phyloP scores from a whole-genome alignment of 2,329 filamentous ascomycete genomes.

The Cytospora chrysosperma region DNA sequence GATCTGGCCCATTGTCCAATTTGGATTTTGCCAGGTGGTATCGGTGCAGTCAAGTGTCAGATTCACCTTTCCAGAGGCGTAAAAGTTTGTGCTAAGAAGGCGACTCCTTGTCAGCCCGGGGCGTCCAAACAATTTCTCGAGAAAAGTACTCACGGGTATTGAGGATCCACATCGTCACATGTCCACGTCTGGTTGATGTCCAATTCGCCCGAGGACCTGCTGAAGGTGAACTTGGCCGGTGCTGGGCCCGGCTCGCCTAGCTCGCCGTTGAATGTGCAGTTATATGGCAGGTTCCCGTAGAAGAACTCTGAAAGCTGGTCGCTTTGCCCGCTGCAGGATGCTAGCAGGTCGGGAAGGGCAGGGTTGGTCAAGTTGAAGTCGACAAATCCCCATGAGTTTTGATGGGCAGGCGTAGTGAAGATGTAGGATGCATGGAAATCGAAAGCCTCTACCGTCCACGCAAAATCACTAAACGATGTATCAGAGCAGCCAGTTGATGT shows the following conservation, averaged over 20 bases:
- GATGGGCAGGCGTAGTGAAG: constrained; percentile 52
- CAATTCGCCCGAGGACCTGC: constrained; percentile 37
- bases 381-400: constrained; percentile 47
- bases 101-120: constrained; percentile 1
- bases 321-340: constrained; percentile 42
- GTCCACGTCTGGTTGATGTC: constrained; percentile 50
- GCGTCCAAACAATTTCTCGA: too few relatives aligned
- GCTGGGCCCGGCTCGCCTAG: constrained; percentile 27
- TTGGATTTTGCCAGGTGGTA: constrained; percentile 36
- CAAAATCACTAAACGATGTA: constrained; percentile 35
- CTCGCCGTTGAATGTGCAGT: constrained; percentile 38
- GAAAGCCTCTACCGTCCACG: constrained; percentile 45
- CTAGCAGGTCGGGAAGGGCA: constrained; percentile 36
- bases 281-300: constrained; percentile 46
- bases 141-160: constrained; percentile 38
- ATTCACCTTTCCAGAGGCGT: constrained; percentile 34
- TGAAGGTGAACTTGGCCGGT: constrained; percentile 44
- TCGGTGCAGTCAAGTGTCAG: constrained; percentile 38
- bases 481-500: constrained; percentile 33
- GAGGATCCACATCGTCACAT: constrained; percentile 41
- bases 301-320: constrained; percentile 48
- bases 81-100: constrained; percentile 32
- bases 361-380: constrained; percentile 51
- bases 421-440: constrained; percentile 48
- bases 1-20: constrained; percentile 41